Percentiles rank a stretch among this genome's conserved stretches.
Conservation (phyloP, 345 rosid species). For the Eucalyptus cloeziana region DNA sequence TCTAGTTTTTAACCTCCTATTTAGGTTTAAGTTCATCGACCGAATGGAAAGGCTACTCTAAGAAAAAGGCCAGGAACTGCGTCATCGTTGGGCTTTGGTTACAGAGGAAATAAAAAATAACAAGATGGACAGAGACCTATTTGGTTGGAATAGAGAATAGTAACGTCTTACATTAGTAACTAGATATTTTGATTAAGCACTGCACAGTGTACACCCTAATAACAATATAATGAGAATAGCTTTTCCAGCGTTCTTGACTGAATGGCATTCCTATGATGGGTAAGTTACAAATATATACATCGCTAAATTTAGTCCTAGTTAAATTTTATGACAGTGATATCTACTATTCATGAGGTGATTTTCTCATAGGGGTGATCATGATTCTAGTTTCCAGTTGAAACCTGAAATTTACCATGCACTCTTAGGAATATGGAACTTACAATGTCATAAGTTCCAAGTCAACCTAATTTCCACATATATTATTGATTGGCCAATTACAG, state of each 20-base stretch:
- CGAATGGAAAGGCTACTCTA: background rate
- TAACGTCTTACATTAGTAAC: background rate
- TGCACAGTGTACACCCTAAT: background rate
- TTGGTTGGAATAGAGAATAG: background rate
- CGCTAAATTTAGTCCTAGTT: background rate
- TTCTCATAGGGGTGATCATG: background rate
- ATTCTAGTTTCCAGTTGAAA: too few relatives aligned
- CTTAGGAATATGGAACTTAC: too few relatives aligned
- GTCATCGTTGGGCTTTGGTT: background rate
- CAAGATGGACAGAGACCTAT: background rate
- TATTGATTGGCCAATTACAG: too few relatives aligned
- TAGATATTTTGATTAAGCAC: background rate
- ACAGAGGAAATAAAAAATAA: background rate
- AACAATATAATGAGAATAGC: background rate
- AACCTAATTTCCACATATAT: too few relatives aligned
- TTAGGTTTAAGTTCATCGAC: background rate
- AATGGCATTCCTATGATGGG: background rate
- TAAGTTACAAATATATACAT: background rate
- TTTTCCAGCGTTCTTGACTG: background rate
- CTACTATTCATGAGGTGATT: background rate
- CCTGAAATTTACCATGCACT: too few relatives aligned
- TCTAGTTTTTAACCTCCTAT: background rate
- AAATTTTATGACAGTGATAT: background rate
- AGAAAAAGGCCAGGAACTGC: background rate
- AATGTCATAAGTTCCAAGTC: too few relatives aligned